Percentiles rank a stretch among this genome's conserved stretches.
phyloP scores from a whole-genome alignment of 805 yeast species.

The Ogataea dorogensis region DNA sequence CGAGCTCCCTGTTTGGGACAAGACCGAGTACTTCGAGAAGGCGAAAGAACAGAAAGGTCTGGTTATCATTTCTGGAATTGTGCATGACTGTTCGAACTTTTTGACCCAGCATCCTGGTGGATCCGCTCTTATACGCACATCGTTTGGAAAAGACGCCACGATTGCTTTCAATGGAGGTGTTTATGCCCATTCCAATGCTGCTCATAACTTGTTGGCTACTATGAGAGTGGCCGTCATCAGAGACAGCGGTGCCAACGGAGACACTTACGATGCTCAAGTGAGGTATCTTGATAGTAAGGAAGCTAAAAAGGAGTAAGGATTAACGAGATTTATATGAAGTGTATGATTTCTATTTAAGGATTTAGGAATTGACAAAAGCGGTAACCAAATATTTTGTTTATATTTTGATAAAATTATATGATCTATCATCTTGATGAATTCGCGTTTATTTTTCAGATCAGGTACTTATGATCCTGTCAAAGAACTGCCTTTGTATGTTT shows the following conservation, averaged over 20 bases:
- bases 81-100: constrained; percentile 69
- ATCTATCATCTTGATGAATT: constrained; percentile 7
- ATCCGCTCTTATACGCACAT: constrained; percentile 63
- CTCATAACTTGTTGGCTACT: constrained; percentile 76
- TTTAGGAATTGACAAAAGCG: background rate
- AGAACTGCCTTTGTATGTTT: constrained; percentile 69
- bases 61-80: constrained; percentile 73
- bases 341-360: constrained; percentile 7
- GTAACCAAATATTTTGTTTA: constrained; percentile 2
- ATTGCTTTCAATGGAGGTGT: constrained; percentile 86
- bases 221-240: constrained; percentile 80
- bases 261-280: constrained; percentile 51
- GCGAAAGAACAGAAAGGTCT: constrained; percentile 54
- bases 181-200: constrained; percentile 82
- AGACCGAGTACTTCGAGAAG: constrained; percentile 52
- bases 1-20: constrained; percentile 73
- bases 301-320: constrained; percentile 9
- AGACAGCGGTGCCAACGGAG: constrained; percentile 58
- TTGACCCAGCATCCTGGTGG: constrained; percentile 86
- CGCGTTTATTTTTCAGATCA: constrained; percentile 50
- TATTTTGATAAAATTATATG: constrained; percentile 1
- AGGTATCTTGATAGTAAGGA: constrained; percentile 27
- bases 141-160: constrained; percentile 79
- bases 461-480: constrained; percentile 65
- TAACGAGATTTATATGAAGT: constrained; percentile 7